Conservation (phyloP, 352 stramenopile genomes). For the Phytophthora crassamura region DNA sequence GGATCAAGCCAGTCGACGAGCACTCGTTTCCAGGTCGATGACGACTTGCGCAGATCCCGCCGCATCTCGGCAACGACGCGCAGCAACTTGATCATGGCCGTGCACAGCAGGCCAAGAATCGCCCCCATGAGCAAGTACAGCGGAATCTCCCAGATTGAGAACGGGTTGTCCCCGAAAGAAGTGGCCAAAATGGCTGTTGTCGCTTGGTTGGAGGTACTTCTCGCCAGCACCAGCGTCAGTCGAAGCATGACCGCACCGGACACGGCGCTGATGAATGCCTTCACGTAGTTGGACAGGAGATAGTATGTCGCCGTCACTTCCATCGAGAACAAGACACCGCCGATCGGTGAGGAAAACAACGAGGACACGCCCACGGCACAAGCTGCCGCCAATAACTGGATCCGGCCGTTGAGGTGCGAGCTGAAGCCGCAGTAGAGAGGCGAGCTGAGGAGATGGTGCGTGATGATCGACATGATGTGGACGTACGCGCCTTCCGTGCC, state of each 20-base stretch:
- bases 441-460: constrained; percentile 85
- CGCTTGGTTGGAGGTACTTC: constrained; percentile 50
- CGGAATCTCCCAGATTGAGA: constrained; percentile 62
- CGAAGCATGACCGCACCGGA: constrained; percentile 73
- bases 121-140: constrained; percentile 58
- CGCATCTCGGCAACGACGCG: constrained; percentile 47
- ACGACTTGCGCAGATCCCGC: constrained; percentile 32
- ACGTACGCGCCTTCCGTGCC: constrained; percentile 99
- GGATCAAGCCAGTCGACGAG: constrained; percentile 65
- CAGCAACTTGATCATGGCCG: constrained; percentile 52
- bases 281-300: constrained; percentile 87
- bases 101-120: constrained; percentile 54
- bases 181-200: constrained; percentile 49
- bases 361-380: constrained; percentile 91
- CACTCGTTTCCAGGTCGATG: constrained; percentile 42
- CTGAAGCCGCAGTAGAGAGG: constrained; percentile 70
- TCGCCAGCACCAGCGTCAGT: constrained; percentile 51
- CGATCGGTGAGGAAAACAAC: constrained; percentile 93
- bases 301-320: constrained; percentile 91
- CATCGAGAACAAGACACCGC: constrained; percentile 93
- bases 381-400: constrained; percentile 90
- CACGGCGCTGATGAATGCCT: constrained; percentile 82
- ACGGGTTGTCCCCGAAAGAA: constrained; percentile 43
- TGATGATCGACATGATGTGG: constrained; percentile 93
- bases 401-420: constrained; percentile 63